Percentiles rank a stretch among this genome's conserved stretches.
Conservation (phyloP, 1,139 yeast genomes). For the Yamadazyma epiphylla region DNA sequence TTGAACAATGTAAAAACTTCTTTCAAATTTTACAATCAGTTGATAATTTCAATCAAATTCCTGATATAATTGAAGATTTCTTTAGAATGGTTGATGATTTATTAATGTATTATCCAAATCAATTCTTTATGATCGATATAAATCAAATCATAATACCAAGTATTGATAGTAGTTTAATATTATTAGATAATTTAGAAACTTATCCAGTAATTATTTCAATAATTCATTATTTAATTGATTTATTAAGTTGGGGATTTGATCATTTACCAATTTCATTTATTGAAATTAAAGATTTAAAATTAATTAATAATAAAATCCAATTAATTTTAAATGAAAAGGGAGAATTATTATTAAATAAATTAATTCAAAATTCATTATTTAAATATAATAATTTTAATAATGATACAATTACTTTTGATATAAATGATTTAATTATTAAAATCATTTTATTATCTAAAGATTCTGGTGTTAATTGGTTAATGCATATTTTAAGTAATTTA, state of each 20-base stretch:
- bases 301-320: constrained; percentile 48
- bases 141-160: constrained; percentile 47
- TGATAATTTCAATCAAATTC: constrained; percentile 38
- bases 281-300: constrained; percentile 40
- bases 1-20: constrained; percentile 42
- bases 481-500: constrained; percentile 48
- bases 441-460: constrained; percentile 50
- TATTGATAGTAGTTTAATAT: constrained; percentile 57
- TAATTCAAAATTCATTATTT: constrained; percentile 66
- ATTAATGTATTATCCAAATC: constrained; percentile 71
- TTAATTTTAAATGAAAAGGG: constrained; percentile 56
- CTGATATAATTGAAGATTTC: constrained; percentile 85
- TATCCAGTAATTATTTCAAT: constrained; percentile 68
- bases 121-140: constrained; percentile 50
- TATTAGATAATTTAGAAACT: constrained; percentile 55
- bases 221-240: constrained; percentile 73
- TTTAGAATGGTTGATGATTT: constrained; percentile 81
- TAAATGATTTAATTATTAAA: constrained; percentile 69
- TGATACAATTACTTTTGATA: constrained; percentile 65
- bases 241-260: constrained; percentile 79
- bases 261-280: constrained; percentile 74
- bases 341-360: constrained; percentile 46
- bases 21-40: constrained; percentile 25
- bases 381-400: constrained; percentile 49
- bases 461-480: constrained; percentile 57